Base-by-base conservation (phyloP, 257 asterid genomes). In the Echium plantagineum region DNA sequence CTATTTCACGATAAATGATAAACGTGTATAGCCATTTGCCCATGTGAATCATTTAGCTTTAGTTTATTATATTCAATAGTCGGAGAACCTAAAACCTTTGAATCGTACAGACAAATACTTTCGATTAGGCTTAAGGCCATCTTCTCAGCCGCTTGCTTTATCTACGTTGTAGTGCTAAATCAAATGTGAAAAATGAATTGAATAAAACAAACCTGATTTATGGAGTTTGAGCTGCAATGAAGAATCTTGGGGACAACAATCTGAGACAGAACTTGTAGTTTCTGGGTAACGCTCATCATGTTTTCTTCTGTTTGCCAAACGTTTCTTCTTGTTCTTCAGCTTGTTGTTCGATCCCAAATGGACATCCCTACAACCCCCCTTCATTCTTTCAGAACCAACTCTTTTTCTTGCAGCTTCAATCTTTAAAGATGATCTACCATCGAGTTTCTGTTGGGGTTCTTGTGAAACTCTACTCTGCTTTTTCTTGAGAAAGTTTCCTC, bases 291-390 rank as follows among this genome's bases (percentile, higher is more conserved):
- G 15, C 35, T 53, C 26, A 18, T 47, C 47, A 61, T 60, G 67
- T 35, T 64, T 58, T 63, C 63, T 28, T 63, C 22, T 18, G 19
- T 19, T 53, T n/a, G 2, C 69, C 58, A 51, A 58, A 68, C 13
- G 10, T 53, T 58, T 58, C 32, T 32, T 69, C 53, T 32, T 68
- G 48, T 54, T 65, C 7, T 47, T 68, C 56, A 49, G 49, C 65
- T 48, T 75, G 48, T 54, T 76, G 47, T 42, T 42, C 49, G 47
- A 20, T 52, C 19, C 67, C 22, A 48, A 31, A 30, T 17, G 78
- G 56, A 67, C 73, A 66, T 74, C 81, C 65, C 66, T 72, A 62
- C 57, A 58, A 6, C 51, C 56, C 17, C 22, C n/a, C 18, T 69
- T 63, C 21, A 16, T 64, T 63, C 56, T 67, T 56, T 65, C 74